These are phyloP conservation scores for Fragilariopsis cylindrus DNA, from an alignment of 108 stramenopile species.

Conservation along the genomic window DNA sequence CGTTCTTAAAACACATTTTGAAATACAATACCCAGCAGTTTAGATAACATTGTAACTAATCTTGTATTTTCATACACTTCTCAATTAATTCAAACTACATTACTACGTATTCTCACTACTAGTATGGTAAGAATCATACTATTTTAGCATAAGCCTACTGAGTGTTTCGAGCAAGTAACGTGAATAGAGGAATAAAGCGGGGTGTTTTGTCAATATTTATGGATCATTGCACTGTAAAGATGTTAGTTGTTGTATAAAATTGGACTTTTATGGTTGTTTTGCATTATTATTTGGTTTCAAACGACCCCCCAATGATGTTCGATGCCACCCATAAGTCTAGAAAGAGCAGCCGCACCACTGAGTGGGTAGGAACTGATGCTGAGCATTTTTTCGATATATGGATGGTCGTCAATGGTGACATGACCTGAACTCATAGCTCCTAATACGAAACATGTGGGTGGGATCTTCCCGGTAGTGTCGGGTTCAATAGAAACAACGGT, in stretches of 20 bases:
- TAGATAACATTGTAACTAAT: no score
- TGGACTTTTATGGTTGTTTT: background rate
- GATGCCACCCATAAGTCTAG: slow-evolving; percentile 87
- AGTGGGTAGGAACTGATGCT: slow-evolving; percentile 95
- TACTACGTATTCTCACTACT: no score
- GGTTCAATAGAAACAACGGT: slow-evolving; percentile 67
- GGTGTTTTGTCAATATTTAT: no score
- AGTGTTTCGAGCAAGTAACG: no score
- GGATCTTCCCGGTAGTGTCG: slow-evolving; percentile 19
- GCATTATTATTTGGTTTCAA: slow-evolving; percentile 20
- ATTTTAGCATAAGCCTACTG: no score
- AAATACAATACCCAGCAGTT: no score
- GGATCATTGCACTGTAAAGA: background rate
- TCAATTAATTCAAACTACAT: no score
- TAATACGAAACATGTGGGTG: slow-evolving; percentile 91
- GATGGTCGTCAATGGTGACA: slow-evolving; percentile 91
- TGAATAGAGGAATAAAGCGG: no score
- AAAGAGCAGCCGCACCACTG: slow-evolving; percentile 91
- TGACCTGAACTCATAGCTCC: slow-evolving; percentile 97
- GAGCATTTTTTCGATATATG: slow-evolving; percentile 95
- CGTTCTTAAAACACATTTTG: no score
- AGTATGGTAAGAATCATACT: no score
- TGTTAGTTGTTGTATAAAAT: background rate
- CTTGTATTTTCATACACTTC: no score
- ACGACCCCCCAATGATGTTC: slow-evolving; percentile 96